These are phyloP conservation scores for Ophiostoma ulmi DNA, from an alignment of 2,329 filamentous ascomycete species.

Conservation along the genomic window DNA sequence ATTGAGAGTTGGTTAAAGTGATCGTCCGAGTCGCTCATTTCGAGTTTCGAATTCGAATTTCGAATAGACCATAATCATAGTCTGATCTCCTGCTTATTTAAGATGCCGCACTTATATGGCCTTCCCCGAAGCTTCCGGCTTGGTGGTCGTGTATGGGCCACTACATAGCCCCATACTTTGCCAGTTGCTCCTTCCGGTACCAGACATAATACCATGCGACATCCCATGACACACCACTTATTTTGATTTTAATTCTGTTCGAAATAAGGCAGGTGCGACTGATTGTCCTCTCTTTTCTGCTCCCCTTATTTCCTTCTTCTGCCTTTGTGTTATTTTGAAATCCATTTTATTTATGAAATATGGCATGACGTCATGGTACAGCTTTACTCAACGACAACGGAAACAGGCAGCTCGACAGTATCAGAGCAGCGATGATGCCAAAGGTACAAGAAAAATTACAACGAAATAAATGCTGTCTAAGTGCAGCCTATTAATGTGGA, in stretches of 20 bases:
- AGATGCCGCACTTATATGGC: not conserved
- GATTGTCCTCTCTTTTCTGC: not conserved
- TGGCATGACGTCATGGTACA: not conserved
- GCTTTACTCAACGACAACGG: not conserved
- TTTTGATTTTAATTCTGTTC: not conserved
- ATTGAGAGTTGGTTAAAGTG: not conserved
- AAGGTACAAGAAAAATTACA: not conserved
- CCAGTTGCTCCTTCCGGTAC: not conserved
- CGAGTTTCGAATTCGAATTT: not conserved
- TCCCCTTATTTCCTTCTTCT: not conserved
- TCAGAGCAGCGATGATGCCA: not conserved
- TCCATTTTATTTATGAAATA: not conserved
- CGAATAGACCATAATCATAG: not conserved
- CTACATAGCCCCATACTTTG: not conserved
- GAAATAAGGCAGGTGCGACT: not conserved
- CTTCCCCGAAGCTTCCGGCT: not conserved
- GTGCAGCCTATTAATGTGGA: not conserved
- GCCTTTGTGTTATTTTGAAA: not conserved
- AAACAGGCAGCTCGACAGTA: not conserved
- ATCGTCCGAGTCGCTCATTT: not conserved
- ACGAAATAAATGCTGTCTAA: not conserved
- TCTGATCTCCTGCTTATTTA: not conserved
- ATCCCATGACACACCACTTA: not conserved
- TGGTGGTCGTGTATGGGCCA: not conserved
- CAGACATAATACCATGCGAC: not conserved